Percentiles rank a stretch among this genome's conserved stretches.
Conservation (phyloP, 1,284 basidiomycete species). For the Gomphus sp. region DNA sequence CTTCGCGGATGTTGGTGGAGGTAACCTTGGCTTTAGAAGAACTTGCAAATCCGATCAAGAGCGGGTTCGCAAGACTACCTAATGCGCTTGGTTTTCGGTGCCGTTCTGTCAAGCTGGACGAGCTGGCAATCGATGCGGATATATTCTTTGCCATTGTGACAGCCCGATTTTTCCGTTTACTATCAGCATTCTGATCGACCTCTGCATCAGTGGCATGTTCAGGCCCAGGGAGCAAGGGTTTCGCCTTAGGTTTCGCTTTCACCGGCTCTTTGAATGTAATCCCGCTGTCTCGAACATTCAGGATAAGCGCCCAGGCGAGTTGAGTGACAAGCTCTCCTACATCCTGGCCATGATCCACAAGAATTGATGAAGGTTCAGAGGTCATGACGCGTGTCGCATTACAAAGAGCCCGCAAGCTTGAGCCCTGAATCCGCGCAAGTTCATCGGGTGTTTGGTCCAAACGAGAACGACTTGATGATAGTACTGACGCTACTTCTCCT, state of each 20-base stretch:
- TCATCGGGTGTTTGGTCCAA: conserved; percentile 3
- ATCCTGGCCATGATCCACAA: conserved; percentile 57
- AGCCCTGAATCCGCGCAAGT: conserved; percentile 28
- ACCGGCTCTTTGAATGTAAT: conserved; percentile 44
- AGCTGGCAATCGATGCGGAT: background rate
- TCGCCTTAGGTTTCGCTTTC: conserved; percentile 25
- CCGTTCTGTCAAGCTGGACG: background rate
- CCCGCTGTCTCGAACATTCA: conserved; percentile 60
- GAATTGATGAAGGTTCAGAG: conserved; percentile 65
- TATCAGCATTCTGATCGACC: conserved; percentile 19
- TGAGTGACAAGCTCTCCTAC: conserved; percentile 51
- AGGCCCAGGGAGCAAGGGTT: conserved; percentile 13
- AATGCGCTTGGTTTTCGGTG: conserved; percentile 2
- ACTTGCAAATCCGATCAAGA: conserved; percentile 3
- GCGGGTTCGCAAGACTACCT: conserved; percentile 3
- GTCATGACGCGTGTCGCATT: conserved; percentile 86
- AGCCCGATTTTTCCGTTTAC: conserved; percentile 28
- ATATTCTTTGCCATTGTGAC: conserved; percentile 27
- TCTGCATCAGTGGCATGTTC: conserved; percentile 12
- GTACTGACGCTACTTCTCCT: conserved; percentile 1
- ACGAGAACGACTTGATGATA: conserved; percentile 1
- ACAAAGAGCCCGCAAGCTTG: conserved; percentile 65
- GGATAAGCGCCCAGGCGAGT: conserved; percentile 66
- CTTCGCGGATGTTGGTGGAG: background rate
- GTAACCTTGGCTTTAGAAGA: conserved; percentile 1